Conservation (phyloP, 768 basidiomycete genomes). For the Leccinum longicurvipes region DNA sequence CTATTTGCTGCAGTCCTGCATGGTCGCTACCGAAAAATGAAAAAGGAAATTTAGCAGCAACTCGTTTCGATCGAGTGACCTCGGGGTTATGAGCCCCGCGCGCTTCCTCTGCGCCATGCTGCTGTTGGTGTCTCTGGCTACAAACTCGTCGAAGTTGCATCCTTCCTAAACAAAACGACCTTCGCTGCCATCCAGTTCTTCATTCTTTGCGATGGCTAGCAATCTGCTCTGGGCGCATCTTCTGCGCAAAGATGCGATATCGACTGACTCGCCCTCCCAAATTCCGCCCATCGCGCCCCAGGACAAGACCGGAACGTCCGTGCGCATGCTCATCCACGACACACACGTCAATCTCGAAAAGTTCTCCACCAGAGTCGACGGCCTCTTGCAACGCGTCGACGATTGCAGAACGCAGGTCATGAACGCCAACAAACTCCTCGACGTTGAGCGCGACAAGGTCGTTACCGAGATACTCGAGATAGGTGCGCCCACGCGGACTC, state of each 20-base stretch:
- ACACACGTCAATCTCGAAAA: slow-evolving; percentile 69
- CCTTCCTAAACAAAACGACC: neutral
- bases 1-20: too few relatives aligned
- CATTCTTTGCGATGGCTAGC: slow-evolving; percentile 7
- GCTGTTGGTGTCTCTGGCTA: slow-evolving; percentile 9
- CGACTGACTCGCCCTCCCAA: slow-evolving; percentile 19
- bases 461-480: slow-evolving; percentile 43
- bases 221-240: slow-evolving; percentile 53
- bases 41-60: slow-evolving; percentile 29
- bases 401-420: slow-evolving; percentile 52
- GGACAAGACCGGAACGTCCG: slow-evolving; percentile 67
- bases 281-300: slow-evolving; percentile 44
- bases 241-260: slow-evolving; percentile 40
- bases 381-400: slow-evolving; percentile 48
- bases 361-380: slow-evolving; percentile 56
- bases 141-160: too few relatives aligned
- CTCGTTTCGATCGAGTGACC: slow-evolving; percentile 49
- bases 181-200: neutral
- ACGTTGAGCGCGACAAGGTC: slow-evolving; percentile 56
- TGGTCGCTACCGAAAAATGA: neutral
- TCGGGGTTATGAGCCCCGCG: slow-evolving; percentile 49
- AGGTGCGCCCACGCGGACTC: neutral
- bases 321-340: slow-evolving; percentile 70
- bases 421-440: slow-evolving; percentile 53
- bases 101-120: slow-evolving; percentile 48